These are phyloP conservation scores for Quercus gilva DNA, from an alignment of 306 rosid genomes.

Conservation along the genomic window DNA sequence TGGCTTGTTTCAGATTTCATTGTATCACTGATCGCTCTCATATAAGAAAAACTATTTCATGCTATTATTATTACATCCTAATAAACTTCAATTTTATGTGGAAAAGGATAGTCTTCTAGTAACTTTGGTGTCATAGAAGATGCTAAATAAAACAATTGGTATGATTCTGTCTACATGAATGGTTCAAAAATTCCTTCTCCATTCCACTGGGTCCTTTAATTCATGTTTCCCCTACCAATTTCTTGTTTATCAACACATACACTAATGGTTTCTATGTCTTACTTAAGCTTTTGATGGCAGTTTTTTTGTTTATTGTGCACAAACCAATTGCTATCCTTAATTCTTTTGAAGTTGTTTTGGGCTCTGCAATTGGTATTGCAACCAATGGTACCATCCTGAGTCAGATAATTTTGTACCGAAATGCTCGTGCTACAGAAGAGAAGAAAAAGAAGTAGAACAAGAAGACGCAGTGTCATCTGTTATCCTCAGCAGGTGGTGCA, in stretches of 20 bases:
- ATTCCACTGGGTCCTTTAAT: not conserved
- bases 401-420: conserved; percentile 74
- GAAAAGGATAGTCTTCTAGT: not conserved
- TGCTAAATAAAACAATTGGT: not conserved
- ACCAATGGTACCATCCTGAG: conserved; percentile 74
- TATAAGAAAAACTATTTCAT: conserved; percentile 8
- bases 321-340: conserved; percentile 39
- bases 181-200: not conserved
- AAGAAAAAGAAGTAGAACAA: conserved; percentile 62
- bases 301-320: not conserved
- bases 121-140: not conserved
- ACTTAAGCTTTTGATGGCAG: not conserved
- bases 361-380: conserved; percentile 68
- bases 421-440: conserved; percentile 54
- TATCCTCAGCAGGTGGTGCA: conserved; percentile 20
- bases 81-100: not conserved
- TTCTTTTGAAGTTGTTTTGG: conserved; percentile 63
- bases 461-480: not conserved
- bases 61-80: not conserved
- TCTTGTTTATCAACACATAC: not conserved
- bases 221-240: not conserved
- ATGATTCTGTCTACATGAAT: not conserved
- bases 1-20: not conserved
- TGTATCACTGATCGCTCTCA: not conserved
- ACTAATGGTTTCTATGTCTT: not conserved